These are phyloP conservation scores for Astrocystis sublimbata DNA, from an alignment of 495 filamentous ascomycete genomes.

Conservation along the genomic window DNA sequence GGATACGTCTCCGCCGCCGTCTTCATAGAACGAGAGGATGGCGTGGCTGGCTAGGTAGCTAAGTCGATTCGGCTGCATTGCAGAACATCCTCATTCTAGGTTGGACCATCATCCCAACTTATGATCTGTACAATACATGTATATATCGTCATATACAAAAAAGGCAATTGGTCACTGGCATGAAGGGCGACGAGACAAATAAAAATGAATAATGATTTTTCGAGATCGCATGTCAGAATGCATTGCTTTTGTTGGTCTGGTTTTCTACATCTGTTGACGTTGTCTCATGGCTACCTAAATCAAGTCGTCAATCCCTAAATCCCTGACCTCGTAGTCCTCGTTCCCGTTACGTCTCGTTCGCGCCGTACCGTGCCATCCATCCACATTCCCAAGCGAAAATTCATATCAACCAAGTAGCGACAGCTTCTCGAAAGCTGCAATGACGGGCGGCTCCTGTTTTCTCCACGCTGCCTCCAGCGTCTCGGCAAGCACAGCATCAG, in stretches of 20 bases:
- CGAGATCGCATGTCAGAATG: background rate
- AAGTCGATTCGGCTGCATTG: background rate
- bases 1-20: conserved; percentile 20
- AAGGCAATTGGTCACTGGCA: conserved; percentile 16
- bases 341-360: conserved; percentile 17
- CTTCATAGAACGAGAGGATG: conserved; percentile 7
- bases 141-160: conserved; percentile 23
- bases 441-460: conserved; percentile 47
- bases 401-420: conserved; percentile 53
- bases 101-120: background rate
- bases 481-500: conserved; percentile 53
- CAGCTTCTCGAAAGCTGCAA: conserved; percentile 53
- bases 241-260: conserved; percentile 12
- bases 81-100: conserved; percentile 13
- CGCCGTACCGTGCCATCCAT: conserved; percentile 1
- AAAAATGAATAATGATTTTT: conserved; percentile 11
- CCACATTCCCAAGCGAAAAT: background rate
- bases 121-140: conserved; percentile 34
- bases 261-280: background rate
- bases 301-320: background rate
- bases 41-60: background rate
- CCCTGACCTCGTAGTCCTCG: background rate
- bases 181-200: conserved; percentile 2
- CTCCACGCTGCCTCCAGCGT: conserved; percentile 47
- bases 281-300: background rate